Conservation (phyloP, 2,329 filamentous ascomycete species). For the Pezicula rhizophila region DNA sequence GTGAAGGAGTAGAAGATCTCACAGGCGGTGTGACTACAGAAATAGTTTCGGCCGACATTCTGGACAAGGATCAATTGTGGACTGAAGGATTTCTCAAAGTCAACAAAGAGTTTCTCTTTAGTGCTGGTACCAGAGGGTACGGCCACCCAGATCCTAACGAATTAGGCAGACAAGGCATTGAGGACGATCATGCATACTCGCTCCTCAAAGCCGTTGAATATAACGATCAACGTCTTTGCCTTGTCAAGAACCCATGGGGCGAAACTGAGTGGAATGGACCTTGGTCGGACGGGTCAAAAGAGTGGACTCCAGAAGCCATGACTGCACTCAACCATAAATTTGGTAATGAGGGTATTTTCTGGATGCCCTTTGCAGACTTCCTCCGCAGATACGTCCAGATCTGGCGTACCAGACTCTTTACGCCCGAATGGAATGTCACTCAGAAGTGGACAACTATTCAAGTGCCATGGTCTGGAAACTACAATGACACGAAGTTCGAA, state of each 20-base stretch:
- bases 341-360: slow-evolving; percentile 54
- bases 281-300: slow-evolving; percentile 51
- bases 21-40: slow-evolving; percentile 64
- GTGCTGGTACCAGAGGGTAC: slow-evolving; percentile 42
- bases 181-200: slow-evolving; percentile 50
- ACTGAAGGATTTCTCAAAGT: slow-evolving; percentile 71
- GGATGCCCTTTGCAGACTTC: slow-evolving; percentile 55
- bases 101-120: slow-evolving; percentile 73
- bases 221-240: slow-evolving; percentile 45
- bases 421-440: slow-evolving; percentile 49
- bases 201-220: slow-evolving; percentile 47
- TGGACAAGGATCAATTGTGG: slow-evolving; percentile 79
- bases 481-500: slow-evolving; percentile 52
- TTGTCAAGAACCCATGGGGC: slow-evolving; percentile 49
- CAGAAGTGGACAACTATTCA: slow-evolving; percentile 54
- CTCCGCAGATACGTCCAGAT: slow-evolving; percentile 52
- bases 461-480: slow-evolving; percentile 53
- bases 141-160: slow-evolving; percentile 4
- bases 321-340: slow-evolving; percentile 51
- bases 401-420: slow-evolving; percentile 54
- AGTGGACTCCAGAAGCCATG: slow-evolving; percentile 52
- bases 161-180: slow-evolving; percentile 46
- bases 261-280: slow-evolving; percentile 53
- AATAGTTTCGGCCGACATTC: slow-evolving; percentile 61
- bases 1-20: slow-evolving; percentile 50